Base-by-base conservation (phyloP, 495 filamentous ascomycete species). In the Cladorrhinum samala region DNA sequence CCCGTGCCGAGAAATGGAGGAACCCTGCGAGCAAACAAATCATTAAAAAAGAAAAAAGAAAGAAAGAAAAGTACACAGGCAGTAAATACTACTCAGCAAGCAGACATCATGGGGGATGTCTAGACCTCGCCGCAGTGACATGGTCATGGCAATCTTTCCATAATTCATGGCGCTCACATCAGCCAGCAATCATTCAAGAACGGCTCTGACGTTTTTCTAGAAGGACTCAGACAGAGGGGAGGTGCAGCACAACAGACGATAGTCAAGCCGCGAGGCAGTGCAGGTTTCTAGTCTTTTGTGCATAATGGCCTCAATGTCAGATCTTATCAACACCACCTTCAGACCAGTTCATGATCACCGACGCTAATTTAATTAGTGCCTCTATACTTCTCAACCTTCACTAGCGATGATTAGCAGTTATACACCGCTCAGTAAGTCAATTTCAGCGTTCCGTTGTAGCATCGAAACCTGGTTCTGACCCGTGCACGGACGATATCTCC, bases 401-500 rank as follows among this genome's bases (percentile, higher is more conserved):
- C n/a, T n/a, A n/a, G n/a, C n/a, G n/a, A n/a, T n/a, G n/a, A n/a
- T n/a, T n/a, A n/a, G n/a, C n/a, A n/a, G n/a, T n/a, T n/a, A n/a
- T n/a, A n/a, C n/a, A n/a, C n/a, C n/a, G n/a, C n/a, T n/a, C n/a
- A n/a, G n/a, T n/a, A n/a, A 33, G 21, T 20, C 21, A 27, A 6
- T 27, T 47, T 20, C 11, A 6, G 24, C 45, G 9, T n/a, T 6
- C 24, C 24, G 45, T 33, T 33, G 21, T 47, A 11, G 45, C 45
- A 25, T 47, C 45, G 18, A n/a, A 47, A 47, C 45, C 45, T 33
- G 45, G 45, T 47, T 23, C 23, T 25, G 8, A 33, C 19, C 9
- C 11, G 45, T 47, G 45, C 45, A 47, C 45, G 24, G 45, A 47
- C 6, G n/a, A 24, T 33, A 47, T 47, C 45, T 11, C 41, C 20